Evolutionary conservation across 2,329 filamentous ascomycete species (phyloP), one percentile per base, ranked within the genome.

Genomic region (Elsinoe necatrix): DNA sequence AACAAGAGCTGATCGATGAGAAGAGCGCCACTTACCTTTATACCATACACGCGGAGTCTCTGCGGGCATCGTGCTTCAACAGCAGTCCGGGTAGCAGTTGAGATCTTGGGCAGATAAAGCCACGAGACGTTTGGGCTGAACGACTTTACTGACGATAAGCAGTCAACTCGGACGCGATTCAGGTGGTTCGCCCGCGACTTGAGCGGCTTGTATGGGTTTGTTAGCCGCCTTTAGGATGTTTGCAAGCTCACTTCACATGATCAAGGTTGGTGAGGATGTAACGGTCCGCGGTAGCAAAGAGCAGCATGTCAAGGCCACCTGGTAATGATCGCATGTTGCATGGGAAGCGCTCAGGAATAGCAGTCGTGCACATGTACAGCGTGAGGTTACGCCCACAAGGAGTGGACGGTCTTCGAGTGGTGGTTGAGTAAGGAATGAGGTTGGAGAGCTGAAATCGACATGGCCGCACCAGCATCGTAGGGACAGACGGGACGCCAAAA

Each of bases 131-230:
- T 50, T 2, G 45, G 16, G 45, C 25, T 31, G 8, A 50, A 50
- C 45, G 45, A 50, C 45, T 50, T 50, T 50, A 50, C 45, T 50
- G 45, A 34, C 11, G 45, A 50, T 50, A 50, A 50, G 45, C 9
- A 25, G 20, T 12, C 23, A 23, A 21, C 41, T 18, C 23, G n/a
- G 41, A 45, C 41, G 41, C 20, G 23, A 25, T 21, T 25, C 9
- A 25, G 41, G 41, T 2, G 4, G 9, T n/a, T 12, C 21, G 18
- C 9, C 23, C 41, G 41, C 34, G 34, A 37, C 34, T 6, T 37
- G 34, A 37, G 3, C 34, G 5, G 34, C 14, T n/a, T 12, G 14
- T 6, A 6, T 4, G 3, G 5, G 5, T 12, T 37, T n/a, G 34
- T 11, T 11, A 37, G 34, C 34, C 34, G 34, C 34, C 34, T 37